Base-by-base conservation (phyloP, 2,329 filamentous ascomycete species). In the Xylaria sp. region DNA sequence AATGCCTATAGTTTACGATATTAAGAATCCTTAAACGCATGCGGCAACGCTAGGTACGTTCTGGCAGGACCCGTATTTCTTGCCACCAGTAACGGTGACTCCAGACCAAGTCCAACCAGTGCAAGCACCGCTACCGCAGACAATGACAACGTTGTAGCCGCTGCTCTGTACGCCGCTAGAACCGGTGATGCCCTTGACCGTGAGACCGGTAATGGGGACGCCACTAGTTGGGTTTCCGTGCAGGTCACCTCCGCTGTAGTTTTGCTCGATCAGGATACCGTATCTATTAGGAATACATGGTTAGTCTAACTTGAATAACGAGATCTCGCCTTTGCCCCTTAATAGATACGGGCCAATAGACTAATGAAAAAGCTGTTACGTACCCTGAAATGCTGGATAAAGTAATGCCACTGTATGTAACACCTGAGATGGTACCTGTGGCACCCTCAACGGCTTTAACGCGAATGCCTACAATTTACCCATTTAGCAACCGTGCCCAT, bases 201-300 rank as follows among this genome's bases (percentile, higher is more conserved):
- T 79, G 14, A 86, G 74, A n/a, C 74, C 78, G 2, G 81, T 83
- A 69, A 86, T 83, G 2, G 80, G 80, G 12, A 86, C 82, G 55
- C 81, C 82, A n/a, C 63, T 69, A 27, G 84, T 86, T 5, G 85
- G 83, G 1, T 73, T 80, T 50, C 80, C 57, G 71, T 75, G 4
- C 75, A 69, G 77, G 30, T 68, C 76, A 21, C 82, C 83, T 61
- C 78, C 81, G 60, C 83, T 78, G 72, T 88, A 89, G 75, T 88
- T 85, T 79, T 90, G 88, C 76, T 89, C 80, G 66, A 90, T 83
- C 59, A 88, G 81, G 66, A 89, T 84, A 53, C 84, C 86, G 74
- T 88, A 87, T 24, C 83, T 79, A 27, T 50, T 34, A 30, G 12
- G 6, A 57, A n/a, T 6, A 8, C 17, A 1, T 24, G 9, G 56